A percentile compares a stretch with the other conserved stretches of the same genome.
Evolutionary conservation across 2,329 filamentous ascomycete genomes (phyloP).

Genomic region (Xylariaceae sp.): DNA sequence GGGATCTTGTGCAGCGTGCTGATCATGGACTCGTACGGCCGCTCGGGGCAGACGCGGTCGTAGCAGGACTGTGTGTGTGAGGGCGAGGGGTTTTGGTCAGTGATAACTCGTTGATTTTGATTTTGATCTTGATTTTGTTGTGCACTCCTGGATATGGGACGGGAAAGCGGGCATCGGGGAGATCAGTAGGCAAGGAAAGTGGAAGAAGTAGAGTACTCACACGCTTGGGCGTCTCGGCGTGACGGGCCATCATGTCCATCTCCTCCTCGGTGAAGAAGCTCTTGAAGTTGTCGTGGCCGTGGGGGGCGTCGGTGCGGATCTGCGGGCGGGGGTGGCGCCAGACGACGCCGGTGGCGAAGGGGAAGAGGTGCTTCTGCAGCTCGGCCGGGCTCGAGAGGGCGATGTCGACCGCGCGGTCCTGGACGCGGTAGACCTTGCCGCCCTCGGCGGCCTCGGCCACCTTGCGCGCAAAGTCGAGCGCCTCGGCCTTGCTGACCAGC

Average conservation of each 20-base stretch:
- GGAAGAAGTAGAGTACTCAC: constrained; percentile 33
- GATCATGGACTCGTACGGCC: constrained; percentile 58
- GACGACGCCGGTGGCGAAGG: constrained; percentile 43
- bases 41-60: constrained; percentile 53
- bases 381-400: constrained; percentile 47
- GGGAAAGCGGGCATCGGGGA: too few relatives aligned
- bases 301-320: constrained; percentile 24
- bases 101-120: too few relatives aligned
- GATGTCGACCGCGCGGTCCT: constrained; percentile 49
- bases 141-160: too few relatives aligned
- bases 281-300: constrained; percentile 47
- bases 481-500: constrained; percentile 22
- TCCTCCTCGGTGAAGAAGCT: constrained; percentile 56
- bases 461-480: constrained; percentile 37
- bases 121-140: too few relatives aligned
- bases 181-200: constrained; percentile 10
- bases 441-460: constrained; percentile 25
- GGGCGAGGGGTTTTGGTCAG: constrained; percentile 1
- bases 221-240: constrained; percentile 54
- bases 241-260: constrained; percentile 55
- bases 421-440: constrained; percentile 40
- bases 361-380: constrained; percentile 57
- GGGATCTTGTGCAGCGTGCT: constrained; percentile 56
- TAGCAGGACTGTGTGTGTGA: constrained; percentile 43
- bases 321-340: constrained; percentile 44